Conservation (phyloP, 768 basidiomycete species). For the Daedaleopsis nitida region DNA sequence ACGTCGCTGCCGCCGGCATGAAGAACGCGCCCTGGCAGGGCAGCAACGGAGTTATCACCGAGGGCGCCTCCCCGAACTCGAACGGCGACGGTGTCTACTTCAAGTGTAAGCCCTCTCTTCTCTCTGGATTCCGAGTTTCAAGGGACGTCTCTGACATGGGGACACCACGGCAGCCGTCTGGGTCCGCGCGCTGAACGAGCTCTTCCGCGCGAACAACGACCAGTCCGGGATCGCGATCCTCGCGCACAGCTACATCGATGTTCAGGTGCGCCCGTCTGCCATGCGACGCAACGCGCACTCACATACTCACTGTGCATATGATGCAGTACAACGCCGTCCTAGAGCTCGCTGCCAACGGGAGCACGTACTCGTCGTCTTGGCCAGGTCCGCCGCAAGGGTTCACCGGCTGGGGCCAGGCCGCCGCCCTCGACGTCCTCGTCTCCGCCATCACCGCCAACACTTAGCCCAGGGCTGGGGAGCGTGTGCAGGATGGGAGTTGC, state of each 20-base stretch:
- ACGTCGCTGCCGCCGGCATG: conserved; percentile 41
- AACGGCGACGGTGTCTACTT: conserved; percentile 54
- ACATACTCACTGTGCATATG: background rate
- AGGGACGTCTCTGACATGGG: background rate
- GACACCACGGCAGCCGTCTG: conserved; percentile 34
- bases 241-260: conserved; percentile 51
- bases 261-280: conserved; percentile 41
- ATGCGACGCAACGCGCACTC: background rate
- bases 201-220: conserved; percentile 35
- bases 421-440: conserved; percentile 28
- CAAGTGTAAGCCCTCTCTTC: conserved; percentile 39
- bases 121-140: background rate
- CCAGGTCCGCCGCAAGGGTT: conserved; percentile 46
- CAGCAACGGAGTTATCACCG: conserved; percentile 52
- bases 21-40: conserved; percentile 51
- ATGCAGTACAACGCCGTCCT: conserved; percentile 51
- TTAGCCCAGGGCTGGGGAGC: background rate
- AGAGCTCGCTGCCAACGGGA: conserved; percentile 47
- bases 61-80: conserved; percentile 42
- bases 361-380: conserved; percentile 49
- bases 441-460: conserved; percentile 42
- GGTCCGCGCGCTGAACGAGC: conserved; percentile 42
- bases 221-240: conserved; percentile 37
- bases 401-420: conserved; percentile 51
- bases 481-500: no score